A percentile compares a stretch with the other conserved stretches of the same genome.
Evolutionary conservation across 208 protist species (phyloP).

Genomic region (Novymonas esmeraldas): DNA sequence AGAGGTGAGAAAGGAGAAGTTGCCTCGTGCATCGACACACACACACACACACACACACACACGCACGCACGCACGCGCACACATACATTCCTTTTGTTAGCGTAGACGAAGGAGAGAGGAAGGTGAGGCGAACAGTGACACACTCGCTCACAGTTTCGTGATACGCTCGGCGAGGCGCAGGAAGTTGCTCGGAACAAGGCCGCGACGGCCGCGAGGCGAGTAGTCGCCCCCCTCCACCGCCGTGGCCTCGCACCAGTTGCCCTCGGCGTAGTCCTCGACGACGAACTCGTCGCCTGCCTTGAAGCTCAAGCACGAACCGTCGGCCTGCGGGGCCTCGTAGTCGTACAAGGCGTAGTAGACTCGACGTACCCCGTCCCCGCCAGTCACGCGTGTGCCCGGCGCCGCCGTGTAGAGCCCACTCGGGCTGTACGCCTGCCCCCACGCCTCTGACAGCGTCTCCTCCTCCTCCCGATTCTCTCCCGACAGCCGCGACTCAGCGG

Average conservation of each 20-base stretch:
- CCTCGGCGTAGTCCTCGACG: constrained; percentile 71
- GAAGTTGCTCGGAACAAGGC: constrained; percentile 81
- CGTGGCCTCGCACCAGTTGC: constrained; percentile 71
- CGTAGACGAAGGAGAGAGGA: background rate
- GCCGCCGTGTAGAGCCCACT: constrained; percentile 15
- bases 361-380: constrained; percentile 19
- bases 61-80: too few relatives aligned
- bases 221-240: constrained; percentile 28
- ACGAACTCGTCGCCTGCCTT: constrained; percentile 84
- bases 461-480: constrained; percentile 18
- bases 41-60: too few relatives aligned
- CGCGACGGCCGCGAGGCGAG: constrained; percentile 24
- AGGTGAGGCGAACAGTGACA: background rate
- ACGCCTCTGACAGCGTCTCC: constrained; percentile 26
- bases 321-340: constrained; percentile 44
- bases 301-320: constrained; percentile 64
- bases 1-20: too few relatives aligned
- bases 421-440: constrained; percentile 8
- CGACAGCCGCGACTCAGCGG: constrained; percentile 66
- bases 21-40: too few relatives aligned
- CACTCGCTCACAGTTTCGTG: constrained; percentile 36
- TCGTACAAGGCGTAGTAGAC: constrained; percentile 78
- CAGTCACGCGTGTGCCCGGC: constrained; percentile 10
- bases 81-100: too few relatives aligned
- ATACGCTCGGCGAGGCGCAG: constrained; percentile 55